Evolutionary conservation across 208 protist genomes (phyloP), one percentile per base, ranked within the genome.

Genomic region (Leishmania aethiopica): DNA sequence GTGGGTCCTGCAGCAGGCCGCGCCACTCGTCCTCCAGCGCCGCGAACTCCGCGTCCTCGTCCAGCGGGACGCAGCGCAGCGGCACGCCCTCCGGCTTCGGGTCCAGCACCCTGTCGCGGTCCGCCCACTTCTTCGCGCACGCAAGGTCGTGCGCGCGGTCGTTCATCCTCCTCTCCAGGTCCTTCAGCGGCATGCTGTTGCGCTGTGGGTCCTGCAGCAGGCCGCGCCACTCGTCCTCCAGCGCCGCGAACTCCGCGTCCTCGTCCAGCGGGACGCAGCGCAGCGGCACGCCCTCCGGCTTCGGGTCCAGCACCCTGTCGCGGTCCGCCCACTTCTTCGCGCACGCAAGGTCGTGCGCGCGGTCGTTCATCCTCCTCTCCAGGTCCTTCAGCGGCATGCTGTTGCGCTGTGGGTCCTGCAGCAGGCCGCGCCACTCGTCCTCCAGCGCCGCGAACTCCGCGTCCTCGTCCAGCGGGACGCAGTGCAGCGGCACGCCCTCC

Each of bases 231-330:
- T 87, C 75, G 25, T 83, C 42, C 79, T 88, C 88, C 55, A 88
- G 69, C 59, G 42, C 72, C 1, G 45, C 8, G 77, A 93, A 95
- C 69, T 76, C 79, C 35, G 70, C 37, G 70, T 90, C 87, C 19
- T 85, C 78, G 66, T 92, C 88, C 60, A 92, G 83, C n/a, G 64
- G 51, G 11, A 92, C 77, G 45, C 80, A 60, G 59, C 49, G 75
- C 72, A 92, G 79, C n/a, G 84, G 84, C 53, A 94, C 95, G 62
- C 88, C 89, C 72, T 91, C 88, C 28, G 87, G 88, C 72, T 85
- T 74, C 62, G 74, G 66, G 59, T 87, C 87, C 37, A 94, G 81
- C 64, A 91, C 79, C 1, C 79, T 32, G 13, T 80, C 74, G 81
- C 91, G 91, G 67, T 88, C 78, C n/a, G 51, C 60, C 77, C 80